These are phyloP conservation scores for Populus simonii DNA, from an alignment of 345 rosid genomes.

Conservation along the genomic window DNA sequence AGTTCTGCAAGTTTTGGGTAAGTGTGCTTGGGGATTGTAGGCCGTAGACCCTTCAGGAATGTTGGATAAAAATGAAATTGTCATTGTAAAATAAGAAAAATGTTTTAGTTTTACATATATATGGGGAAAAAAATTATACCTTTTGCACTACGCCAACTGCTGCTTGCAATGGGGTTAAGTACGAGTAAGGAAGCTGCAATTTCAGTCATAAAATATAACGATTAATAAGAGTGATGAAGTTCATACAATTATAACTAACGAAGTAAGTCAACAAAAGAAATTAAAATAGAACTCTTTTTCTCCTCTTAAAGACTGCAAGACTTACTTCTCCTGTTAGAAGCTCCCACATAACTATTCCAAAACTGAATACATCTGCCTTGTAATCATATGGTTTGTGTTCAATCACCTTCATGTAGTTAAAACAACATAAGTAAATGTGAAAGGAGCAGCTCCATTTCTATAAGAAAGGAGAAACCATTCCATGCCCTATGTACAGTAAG, in stretches of 20 bases:
- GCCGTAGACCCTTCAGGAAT: conserved; percentile 57
- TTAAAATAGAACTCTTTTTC: neutral
- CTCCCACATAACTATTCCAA: conserved; percentile 86
- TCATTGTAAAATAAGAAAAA: neutral
- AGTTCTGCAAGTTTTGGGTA: conserved; percentile 68
- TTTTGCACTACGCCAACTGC: conserved; percentile 93
- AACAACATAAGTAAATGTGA: neutral
- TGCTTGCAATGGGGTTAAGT: conserved; percentile 82
- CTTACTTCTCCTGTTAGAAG: conserved; percentile 90
- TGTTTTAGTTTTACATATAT: neutral
- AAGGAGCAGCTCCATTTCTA: neutral
- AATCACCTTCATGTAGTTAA: conserved; percentile 63
- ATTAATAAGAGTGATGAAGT: neutral
- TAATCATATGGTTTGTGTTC: conserved; percentile 89
- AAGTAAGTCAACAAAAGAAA: neutral
- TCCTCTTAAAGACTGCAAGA: neutral
- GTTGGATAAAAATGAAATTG: conserved; percentile 6
- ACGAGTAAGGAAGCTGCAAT: conserved; percentile 72
- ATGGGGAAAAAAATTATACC: conserved; percentile 32
- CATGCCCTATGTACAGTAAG: no score
- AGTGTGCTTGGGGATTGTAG: conserved; percentile 71
- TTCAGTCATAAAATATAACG: conserved; percentile 3
- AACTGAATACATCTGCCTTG: conserved; percentile 91
- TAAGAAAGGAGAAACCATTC: neutral
- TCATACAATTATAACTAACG: neutral